These are phyloP conservation scores for Tillandsia leiboldiana DNA, from an alignment of 176 grass and related monocot species.

Conservation along the genomic window DNA sequence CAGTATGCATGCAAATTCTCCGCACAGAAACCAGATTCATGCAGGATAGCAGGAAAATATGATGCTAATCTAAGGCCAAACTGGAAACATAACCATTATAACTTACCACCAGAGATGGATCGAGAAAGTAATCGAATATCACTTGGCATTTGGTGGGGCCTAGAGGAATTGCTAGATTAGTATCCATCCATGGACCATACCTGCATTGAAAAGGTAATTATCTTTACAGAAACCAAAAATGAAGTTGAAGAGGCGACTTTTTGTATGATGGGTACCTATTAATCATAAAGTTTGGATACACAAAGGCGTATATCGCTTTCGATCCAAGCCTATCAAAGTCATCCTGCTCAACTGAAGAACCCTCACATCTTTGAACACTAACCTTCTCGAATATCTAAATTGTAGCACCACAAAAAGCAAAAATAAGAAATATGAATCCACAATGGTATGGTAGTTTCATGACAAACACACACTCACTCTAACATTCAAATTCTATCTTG, in stretches of 20 bases:
- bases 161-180: constrained; percentile 82
- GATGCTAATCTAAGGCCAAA: no score
- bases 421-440: constrained; percentile 15
- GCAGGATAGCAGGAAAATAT: no score
- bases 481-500: no score
- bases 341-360: constrained; percentile 27
- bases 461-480: not conserved
- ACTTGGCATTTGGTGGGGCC: constrained; percentile 66
- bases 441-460: not conserved
- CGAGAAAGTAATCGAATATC: constrained; percentile 94
- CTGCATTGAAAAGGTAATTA: constrained; percentile 29
- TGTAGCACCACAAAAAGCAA: constrained; percentile 15
- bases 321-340: constrained; percentile 52
- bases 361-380: constrained; percentile 85
- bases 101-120: constrained; percentile 54
- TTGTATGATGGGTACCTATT: constrained; percentile 49
- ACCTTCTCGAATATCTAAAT: constrained; percentile 74
- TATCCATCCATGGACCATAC: constrained; percentile 98
- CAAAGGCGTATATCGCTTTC: constrained; percentile 83
- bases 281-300: constrained; percentile 98
- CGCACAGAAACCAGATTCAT: no score
- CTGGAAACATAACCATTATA: not conserved
- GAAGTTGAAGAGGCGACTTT: not conserved
- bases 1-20: no score
- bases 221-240: not conserved